These are phyloP conservation scores for Maudiozyma pseudohumilis DNA, from an alignment of 805 yeast species.

Conservation along the genomic window DNA sequence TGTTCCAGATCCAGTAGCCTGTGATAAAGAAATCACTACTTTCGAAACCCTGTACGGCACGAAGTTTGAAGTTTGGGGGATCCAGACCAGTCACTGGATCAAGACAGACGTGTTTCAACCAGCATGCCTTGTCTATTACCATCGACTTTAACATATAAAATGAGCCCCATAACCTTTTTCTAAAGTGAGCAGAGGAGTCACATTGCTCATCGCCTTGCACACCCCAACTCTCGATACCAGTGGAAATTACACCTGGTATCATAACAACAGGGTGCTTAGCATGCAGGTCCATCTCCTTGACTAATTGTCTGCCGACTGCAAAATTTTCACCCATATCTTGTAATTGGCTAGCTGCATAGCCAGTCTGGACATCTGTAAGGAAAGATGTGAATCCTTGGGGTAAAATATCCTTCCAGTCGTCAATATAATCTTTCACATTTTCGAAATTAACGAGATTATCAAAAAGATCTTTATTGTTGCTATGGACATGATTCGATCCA, in stretches of 20 bases:
- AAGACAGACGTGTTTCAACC: conserved; percentile 85
- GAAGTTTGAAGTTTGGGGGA: conserved; percentile 67
- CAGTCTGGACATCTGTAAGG: conserved; percentile 40
- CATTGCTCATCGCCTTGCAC: conserved; percentile 66
- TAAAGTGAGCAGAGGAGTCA: conserved; percentile 72
- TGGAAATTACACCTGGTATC: conserved; percentile 94
- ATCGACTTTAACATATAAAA: conserved; percentile 89
- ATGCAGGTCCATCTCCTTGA: conserved; percentile 38
- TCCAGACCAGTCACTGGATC: conserved; percentile 90
- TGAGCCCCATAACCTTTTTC: conserved; percentile 94
- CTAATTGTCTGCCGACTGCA: conserved; percentile 70
- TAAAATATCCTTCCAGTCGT: conserved; percentile 65
- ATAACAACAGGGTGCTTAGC: conserved; percentile 73
- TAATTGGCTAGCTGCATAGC: conserved; percentile 9
- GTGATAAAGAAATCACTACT: conserved; percentile 95
- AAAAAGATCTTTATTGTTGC: conserved; percentile 27
- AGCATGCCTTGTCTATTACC: conserved; percentile 85
- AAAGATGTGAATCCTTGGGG: conserved; percentile 57
- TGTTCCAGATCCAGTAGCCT: conserved; percentile 99
- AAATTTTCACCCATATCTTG: conserved; percentile 67
- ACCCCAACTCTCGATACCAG: conserved; percentile 94
- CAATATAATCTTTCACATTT: conserved; percentile 45
- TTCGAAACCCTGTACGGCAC: conserved; percentile 95
- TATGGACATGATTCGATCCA: conserved; percentile 31
- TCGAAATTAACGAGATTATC: conserved; percentile 48